These are phyloP conservation scores for Nannizzia gypsea DNA, from an alignment of 2,329 filamentous ascomycete genomes.

Conservation along the genomic window DNA sequence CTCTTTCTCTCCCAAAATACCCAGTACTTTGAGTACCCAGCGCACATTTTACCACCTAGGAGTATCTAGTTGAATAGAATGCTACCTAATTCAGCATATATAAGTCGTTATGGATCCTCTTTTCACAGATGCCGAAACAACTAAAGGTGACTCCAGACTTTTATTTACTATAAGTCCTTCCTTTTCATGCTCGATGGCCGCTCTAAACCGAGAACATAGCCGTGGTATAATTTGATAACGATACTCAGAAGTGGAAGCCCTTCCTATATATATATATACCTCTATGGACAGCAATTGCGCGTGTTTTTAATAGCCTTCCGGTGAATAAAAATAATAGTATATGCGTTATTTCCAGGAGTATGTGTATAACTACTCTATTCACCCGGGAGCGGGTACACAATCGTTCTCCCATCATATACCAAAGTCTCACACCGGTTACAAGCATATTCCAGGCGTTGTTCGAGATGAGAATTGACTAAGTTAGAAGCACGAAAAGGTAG, in stretches of 20 bases:
- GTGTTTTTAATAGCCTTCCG: background rate
- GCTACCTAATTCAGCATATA: background rate
- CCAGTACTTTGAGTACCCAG: background rate
- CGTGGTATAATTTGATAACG: background rate
- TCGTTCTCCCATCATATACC: slow-evolving; percentile 17
- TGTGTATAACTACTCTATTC: slow-evolving; percentile 29
- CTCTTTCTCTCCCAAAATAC: background rate
- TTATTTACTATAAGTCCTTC: background rate
- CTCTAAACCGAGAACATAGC: background rate
- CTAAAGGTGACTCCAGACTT: background rate
- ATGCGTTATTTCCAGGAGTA: slow-evolving; percentile 34
- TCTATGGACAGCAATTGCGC: background rate
- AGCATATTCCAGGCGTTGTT: slow-evolving; percentile 45
- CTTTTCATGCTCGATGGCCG: background rate
- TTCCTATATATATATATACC: no score
- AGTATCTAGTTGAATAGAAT: background rate
- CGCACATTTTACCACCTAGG: background rate
- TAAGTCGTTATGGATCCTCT: background rate
- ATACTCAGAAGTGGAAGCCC: background rate
- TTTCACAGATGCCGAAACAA: background rate
- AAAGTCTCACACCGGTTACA: slow-evolving; percentile 21
- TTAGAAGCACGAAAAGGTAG: slow-evolving; percentile 36
- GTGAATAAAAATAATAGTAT: background rate
- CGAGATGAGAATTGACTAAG: slow-evolving; percentile 32
- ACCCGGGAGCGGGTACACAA: slow-evolving; percentile 30